Percentiles rank a stretch among this genome's conserved stretches.
Conservation (phyloP, 2,329 filamentous ascomycete species). For the Sphaerostilbella broomeana region DNA sequence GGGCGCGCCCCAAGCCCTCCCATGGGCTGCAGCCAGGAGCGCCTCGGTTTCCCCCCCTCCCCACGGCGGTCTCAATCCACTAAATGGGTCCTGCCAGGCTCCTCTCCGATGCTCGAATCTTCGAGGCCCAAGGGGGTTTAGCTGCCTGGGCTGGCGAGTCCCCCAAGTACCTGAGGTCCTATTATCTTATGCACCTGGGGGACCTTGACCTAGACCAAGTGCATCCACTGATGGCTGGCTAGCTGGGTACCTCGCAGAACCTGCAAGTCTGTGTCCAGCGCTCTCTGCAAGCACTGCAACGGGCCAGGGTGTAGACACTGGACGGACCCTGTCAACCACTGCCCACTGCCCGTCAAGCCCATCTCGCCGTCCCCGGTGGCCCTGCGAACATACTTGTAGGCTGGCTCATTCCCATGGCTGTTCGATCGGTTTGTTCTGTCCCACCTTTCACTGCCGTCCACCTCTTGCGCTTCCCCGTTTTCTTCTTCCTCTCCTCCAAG, state of each 20-base stretch:
- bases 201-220: background rate
- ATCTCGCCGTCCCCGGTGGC: background rate
- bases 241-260: conserved; percentile 2
- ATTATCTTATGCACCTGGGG: too few species aligned
- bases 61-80: background rate
- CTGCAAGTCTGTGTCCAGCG: background rate
- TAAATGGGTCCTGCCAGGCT: too few species aligned
- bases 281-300: conserved; percentile 1
- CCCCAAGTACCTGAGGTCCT: too few species aligned
- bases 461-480: background rate
- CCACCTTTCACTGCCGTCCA: background rate
- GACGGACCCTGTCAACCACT: too few species aligned
- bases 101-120: too few species aligned
- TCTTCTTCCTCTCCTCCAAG: background rate
- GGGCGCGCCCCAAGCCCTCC: background rate
- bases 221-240: background rate
- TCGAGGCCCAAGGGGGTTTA: too few species aligned
- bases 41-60: background rate
- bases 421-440: conserved; percentile 7
- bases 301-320: background rate
- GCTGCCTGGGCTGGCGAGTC: too few species aligned
- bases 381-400: background rate
- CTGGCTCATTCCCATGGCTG: background rate
- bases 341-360: too few species aligned
- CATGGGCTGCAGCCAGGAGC: background rate